Base-by-base conservation (phyloP, 257 asterid genomes). In the Fraxinus americana region DNA sequence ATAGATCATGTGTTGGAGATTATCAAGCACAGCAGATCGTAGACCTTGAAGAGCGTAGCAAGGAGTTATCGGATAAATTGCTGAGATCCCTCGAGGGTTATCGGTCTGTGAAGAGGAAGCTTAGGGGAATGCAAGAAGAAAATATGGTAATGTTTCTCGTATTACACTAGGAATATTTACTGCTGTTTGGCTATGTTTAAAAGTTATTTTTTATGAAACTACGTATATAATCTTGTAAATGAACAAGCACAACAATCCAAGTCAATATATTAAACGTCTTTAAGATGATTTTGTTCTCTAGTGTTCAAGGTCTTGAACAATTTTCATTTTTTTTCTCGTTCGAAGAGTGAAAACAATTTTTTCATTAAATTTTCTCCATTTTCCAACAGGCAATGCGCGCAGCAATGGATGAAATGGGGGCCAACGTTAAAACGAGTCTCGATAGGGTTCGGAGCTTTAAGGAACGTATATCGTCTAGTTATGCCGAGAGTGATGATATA, bases 81-180 rank as follows among this genome's bases (percentile, higher is more conserved):
- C 52, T 78, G 48, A 87, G 82, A 75, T 85, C 90, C 13, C 77
- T 92, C 0, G 94, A 89, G 5, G 90, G 91, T 8, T 89, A 88
- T 50, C 77, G 87, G 16, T 75, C 90, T 5, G 82, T 86, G 83
- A 92, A 90, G 82, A 84, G 90, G 86, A 92, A 82, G 82, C 77
- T 86, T 5, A 87, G 84, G 48, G 83, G 73, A 39, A 79, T 79
- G 1, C 76, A 84, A 35, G 96, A 92, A 29, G 93, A 87, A 73
- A 92, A 89, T 30, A 41, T 38, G 2, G 35, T 52, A 52, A 19
- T 52, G 45, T 39, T 9, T 8, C 9, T 36, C 9, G 9, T 36
- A 36, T 36, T 36, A 36, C 9, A 36, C 9, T 5, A 48, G 57
- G 6, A 48, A 16, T 48, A 48, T 48, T 14, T 16, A 13, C n/a